These are phyloP conservation scores for Penicillium sp. DNA, from an alignment of 2,329 filamentous ascomycete genomes.

Conservation along the genomic window DNA sequence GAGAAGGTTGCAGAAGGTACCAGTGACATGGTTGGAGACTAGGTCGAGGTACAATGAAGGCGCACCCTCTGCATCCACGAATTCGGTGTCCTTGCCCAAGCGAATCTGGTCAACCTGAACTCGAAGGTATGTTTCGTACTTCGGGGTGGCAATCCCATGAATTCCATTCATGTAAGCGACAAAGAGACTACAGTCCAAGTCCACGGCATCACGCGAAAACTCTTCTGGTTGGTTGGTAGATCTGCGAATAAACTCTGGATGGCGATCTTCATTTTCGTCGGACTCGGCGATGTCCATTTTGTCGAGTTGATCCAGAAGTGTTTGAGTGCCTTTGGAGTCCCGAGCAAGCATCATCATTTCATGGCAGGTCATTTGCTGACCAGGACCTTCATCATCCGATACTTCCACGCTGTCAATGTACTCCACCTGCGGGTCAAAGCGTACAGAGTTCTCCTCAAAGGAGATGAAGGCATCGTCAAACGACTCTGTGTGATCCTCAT, in stretches of 20 bases:
- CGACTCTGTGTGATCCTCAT: constrained; percentile 31
- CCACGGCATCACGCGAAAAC: constrained; percentile 36
- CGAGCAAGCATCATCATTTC: constrained; percentile 39
- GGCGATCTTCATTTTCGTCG: constrained; percentile 14
- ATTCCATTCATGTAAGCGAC: constrained; percentile 44
- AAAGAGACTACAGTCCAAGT: constrained; percentile 40
- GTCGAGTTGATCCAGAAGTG: constrained; percentile 19
- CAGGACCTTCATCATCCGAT: constrained; percentile 26
- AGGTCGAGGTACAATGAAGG: constrained; percentile 37
- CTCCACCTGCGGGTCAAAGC: constrained; percentile 33
- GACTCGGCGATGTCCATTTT: constrained; percentile 14
- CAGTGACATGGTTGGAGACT: constrained; percentile 38
- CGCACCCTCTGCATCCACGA: constrained; percentile 31
- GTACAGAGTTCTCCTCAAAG: constrained; percentile 34
- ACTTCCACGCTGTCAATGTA: constrained; percentile 34
- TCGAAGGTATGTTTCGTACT: constrained; percentile 35
- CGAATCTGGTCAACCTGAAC: constrained; percentile 35
- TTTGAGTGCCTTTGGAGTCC: constrained; percentile 22
- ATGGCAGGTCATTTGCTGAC: constrained; percentile 38
- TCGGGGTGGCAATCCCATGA: constrained; percentile 33
- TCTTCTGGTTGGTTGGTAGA: constrained; percentile 32
- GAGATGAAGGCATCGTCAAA: constrained; percentile 39
- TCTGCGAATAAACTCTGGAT: constrained; percentile 18
- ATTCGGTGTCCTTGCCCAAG: constrained; percentile 32
- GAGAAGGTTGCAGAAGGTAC: constrained; percentile 41